Conservation (phyloP, 2,329 filamentous ascomycete genomes). For the Botryotinia globosa region DNA sequence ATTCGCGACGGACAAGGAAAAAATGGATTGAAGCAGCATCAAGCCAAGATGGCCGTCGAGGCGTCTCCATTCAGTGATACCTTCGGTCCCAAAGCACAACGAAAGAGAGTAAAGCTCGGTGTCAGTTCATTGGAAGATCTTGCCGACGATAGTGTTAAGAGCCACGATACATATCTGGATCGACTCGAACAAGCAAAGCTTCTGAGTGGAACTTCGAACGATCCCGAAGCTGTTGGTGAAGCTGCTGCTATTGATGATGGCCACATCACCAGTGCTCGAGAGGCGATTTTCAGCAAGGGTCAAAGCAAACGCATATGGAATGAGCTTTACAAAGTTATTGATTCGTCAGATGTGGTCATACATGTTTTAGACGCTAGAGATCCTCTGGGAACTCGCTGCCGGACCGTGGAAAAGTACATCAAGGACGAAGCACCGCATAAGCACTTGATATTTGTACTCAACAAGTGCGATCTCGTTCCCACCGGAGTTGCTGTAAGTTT, state of each 20-base stretch:
- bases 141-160: slow-evolving; percentile 73
- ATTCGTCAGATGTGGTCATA: slow-evolving; percentile 94
- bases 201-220: slow-evolving; percentile 66
- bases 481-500: slow-evolving; percentile 90
- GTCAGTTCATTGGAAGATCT: slow-evolving; percentile 80
- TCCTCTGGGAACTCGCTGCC: slow-evolving; percentile 84
- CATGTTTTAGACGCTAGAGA: slow-evolving; percentile 90
- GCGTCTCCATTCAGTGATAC: slow-evolving; percentile 81
- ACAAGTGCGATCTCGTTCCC: slow-evolving; percentile 91
- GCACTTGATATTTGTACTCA: slow-evolving; percentile 84
- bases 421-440: slow-evolving; percentile 93
- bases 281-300: slow-evolving; percentile 90
- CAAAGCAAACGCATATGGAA: slow-evolving; percentile 97
- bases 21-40: slow-evolving; percentile 87
- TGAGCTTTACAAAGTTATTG: slow-evolving; percentile 91
- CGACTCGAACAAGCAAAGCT: slow-evolving; percentile 75
- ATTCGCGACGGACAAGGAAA: slow-evolving; percentile 75
- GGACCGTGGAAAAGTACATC: slow-evolving; percentile 89
- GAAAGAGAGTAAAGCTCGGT: slow-evolving; percentile 87
- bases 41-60: slow-evolving; percentile 91
- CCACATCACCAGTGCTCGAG: slow-evolving; percentile 62
- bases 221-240: slow-evolving; percentile 48
- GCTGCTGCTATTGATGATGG: slow-evolving; percentile 43
- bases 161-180: slow-evolving; percentile 78
- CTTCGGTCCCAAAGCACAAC: slow-evolving; percentile 89